Base-by-base conservation (phyloP, 768 basidiomycete species). In the Infundibulicybe gibba region DNA sequence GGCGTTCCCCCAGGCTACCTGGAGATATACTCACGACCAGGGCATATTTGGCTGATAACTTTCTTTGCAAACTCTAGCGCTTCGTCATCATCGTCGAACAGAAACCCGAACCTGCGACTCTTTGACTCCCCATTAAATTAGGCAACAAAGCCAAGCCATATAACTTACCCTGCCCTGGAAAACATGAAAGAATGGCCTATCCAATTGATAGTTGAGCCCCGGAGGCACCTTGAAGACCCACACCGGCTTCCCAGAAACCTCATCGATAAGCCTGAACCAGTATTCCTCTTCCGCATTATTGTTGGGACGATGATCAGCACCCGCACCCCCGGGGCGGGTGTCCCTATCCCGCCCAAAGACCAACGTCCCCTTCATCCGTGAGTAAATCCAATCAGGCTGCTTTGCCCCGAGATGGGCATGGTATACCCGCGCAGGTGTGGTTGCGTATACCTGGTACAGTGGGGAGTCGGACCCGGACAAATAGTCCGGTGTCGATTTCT, bases 101-200 rank as follows among this genome's bases (percentile, higher is more conserved):
- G 61, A 53, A 80, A 74, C 0, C 77, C 79, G 49, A 74, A 80
- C 58, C 67, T 66, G 21, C 77, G 70, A 44, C 71, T 79, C 79
- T 79, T 50, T 17, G 49, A 50, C 79, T 80, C 49, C 74, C 74
- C 58, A 78, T 71, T 30, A 74, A 65, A 68, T 8, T 65, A 71
- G 54, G 37, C 17, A 21, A 33, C 19, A 33, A 49, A 35, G 9
- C 17, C 34, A 40, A 43, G 20, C 32, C 43, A 19, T 32, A 43
- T 16, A 3, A 72, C 89, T 61, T 59, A 94, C 94, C 68, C 86
- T 80, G 35, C 89, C 90, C 40, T 83, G 80, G 65, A 95, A 94
- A 33, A 83, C 76, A 64, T 97, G 92, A 67, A 97, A 97, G 70
- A 95, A 95, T 2, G 91, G 88, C 47, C 87, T 80, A 63, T 97